phyloP scores from a whole-genome alignment of 148 eudicot genomes.

The Diospyros kaki region DNA sequence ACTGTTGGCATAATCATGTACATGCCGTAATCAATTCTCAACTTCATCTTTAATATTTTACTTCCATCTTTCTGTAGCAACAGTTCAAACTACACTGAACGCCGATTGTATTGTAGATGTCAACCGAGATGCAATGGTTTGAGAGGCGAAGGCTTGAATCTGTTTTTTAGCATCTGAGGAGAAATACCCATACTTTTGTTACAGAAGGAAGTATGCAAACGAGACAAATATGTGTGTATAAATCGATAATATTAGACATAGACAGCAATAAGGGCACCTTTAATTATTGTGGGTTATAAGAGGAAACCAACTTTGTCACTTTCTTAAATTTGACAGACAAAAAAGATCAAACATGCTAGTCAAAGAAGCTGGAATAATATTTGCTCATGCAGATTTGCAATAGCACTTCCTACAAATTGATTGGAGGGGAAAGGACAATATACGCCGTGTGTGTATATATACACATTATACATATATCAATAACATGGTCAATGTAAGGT shows the following conservation, averaged over 20 bases:
- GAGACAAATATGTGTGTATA: background rate
- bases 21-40: background rate
- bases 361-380: no score
- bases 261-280: no score
- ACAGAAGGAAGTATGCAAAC: background rate
- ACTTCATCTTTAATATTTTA: background rate
- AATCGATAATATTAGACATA: background rate
- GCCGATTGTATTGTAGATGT: slow-evolving; percentile 80
- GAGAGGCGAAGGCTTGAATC: slow-evolving; percentile 89
- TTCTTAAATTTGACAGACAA: no score
- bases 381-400: no score
- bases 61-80: background rate
- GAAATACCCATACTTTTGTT: slow-evolving; percentile 9
- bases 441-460: no score
- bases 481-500: background rate
- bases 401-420: no score
- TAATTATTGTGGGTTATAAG: no score
- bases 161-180: slow-evolving; percentile 96
- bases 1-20: background rate
- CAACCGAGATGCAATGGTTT: slow-evolving; percentile 80
- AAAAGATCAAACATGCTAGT: no score
- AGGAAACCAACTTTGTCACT: no score
- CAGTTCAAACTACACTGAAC: slow-evolving; percentile 67
- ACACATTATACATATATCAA: background rate
- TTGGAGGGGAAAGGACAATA: no score